Evolutionary conservation across 371 early-diverging fungal species (phyloP).

Genomic region (Capillidium heterosporum): DNA sequence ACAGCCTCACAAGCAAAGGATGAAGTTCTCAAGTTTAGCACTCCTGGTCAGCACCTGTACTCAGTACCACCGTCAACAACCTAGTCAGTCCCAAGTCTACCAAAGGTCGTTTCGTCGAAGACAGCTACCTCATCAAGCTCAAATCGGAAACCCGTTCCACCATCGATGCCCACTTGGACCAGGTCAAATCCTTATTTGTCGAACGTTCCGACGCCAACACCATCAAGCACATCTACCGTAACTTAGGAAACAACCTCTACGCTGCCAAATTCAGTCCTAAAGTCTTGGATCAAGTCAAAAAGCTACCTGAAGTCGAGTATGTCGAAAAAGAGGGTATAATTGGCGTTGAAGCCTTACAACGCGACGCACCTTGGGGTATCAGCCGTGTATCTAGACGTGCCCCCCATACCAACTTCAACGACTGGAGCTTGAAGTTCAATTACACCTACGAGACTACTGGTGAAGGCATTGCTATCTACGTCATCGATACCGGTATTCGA

Average conservation of each 20-base stretch:
- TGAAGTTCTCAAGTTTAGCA: too few species aligned
- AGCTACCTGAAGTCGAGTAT: not conserved
- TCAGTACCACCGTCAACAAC: too few species aligned
- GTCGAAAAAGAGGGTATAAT: not conserved
- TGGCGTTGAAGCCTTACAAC: not conserved
- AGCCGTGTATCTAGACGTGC: not conserved
- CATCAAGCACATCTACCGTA: not conserved
- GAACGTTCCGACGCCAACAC: not conserved
- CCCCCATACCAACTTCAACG: not conserved
- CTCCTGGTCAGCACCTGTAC: too few species aligned
- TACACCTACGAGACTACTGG: conserved; percentile 21
- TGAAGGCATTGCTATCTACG: conserved; percentile 26
- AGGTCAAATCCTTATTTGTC: not conserved
- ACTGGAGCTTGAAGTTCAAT: too few species aligned
- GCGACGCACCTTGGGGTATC: not conserved
- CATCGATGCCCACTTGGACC: not conserved
- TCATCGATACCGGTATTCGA: conserved; percentile 38
- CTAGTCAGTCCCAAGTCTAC: too few species aligned
- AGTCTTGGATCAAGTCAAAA: not conserved
- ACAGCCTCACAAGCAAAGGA: too few species aligned
- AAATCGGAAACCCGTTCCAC: not conserved
- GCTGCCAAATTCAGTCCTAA: not conserved
- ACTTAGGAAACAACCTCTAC: not conserved
- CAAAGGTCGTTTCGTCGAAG: not conserved
- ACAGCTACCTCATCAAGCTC: not conserved